phyloP scores from a whole-genome alignment of 2,329 filamentous ascomycete genomes.

The Colletotrichum limetticola region DNA sequence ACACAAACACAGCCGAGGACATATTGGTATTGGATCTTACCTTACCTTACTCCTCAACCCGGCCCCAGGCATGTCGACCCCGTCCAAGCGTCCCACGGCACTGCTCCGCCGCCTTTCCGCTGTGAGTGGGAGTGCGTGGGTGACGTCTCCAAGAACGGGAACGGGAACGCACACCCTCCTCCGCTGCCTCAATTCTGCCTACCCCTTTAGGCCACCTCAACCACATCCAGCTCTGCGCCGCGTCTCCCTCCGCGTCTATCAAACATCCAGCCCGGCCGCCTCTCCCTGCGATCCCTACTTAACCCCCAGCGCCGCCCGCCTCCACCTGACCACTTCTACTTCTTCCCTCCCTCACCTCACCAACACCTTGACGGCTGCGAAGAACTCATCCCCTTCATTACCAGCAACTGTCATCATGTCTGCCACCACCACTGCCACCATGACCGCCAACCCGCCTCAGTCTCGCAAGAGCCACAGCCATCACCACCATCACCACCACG shows the following conservation, averaged over 20 bases:
- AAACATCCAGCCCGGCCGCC: conserved; percentile 22
- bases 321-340: not conserved
- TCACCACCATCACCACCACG: conserved; percentile 71
- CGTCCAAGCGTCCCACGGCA: conserved; percentile 45
- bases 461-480: conserved; percentile 58
- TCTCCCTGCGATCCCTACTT: conserved; percentile 33
- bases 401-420: conserved; percentile 43
- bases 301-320: conserved; percentile 31
- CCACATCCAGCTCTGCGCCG: conserved; percentile 32
- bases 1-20: not conserved
- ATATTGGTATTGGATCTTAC: not conserved
- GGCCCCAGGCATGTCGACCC: conserved; percentile 40
- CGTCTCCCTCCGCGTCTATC: conserved; percentile 29
- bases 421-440: conserved; percentile 45
- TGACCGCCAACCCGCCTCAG: conserved; percentile 48
- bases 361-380: conserved; percentile 32
- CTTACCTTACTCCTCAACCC: not conserved
- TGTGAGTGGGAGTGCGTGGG: conserved; percentile 18
- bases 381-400: conserved; percentile 24
- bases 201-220: conserved; percentile 44
- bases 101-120: conserved; percentile 36
- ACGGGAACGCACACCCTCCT: conserved; percentile 41
- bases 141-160: conserved; percentile 36
- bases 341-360: conserved; percentile 19
- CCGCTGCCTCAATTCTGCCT: conserved; percentile 30